Evolutionary conservation across 2,329 filamentous ascomycete genomes (phyloP).

Genomic region (Setomelanomma holmii): DNA sequence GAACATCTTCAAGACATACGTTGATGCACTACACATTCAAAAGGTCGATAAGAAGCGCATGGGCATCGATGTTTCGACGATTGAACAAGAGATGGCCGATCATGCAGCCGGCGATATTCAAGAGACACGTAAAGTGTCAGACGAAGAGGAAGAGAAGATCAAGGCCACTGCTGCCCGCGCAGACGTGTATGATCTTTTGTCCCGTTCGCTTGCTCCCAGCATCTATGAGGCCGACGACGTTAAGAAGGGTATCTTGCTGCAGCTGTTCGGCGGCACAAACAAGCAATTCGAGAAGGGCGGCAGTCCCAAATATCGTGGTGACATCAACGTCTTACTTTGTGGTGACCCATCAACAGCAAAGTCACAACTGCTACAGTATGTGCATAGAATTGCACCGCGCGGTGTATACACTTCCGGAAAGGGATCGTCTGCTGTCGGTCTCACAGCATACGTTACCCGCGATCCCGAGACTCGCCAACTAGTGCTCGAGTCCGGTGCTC

Average conservation of each 20-base stretch:
- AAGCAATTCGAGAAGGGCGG: constrained; percentile 97
- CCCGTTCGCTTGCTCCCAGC: constrained; percentile 89
- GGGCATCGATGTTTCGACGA: constrained; percentile 87
- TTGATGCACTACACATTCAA: constrained; percentile 93
- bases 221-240: constrained; percentile 99
- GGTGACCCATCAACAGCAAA: constrained; percentile 97
- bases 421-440: constrained; percentile 76
- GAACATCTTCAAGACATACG: constrained; percentile 96
- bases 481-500: constrained; percentile 75
- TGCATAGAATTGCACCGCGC: constrained; percentile 96
- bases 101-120: constrained; percentile 75
- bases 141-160: constrained; percentile 91
- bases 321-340: constrained; percentile 96
- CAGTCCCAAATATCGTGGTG: constrained; percentile 92
- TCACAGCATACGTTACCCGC: constrained; percentile 78
- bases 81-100: constrained; percentile 82
- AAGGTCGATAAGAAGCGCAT: constrained; percentile 96
- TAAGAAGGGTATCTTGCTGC: constrained; percentile 96
- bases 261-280: constrained; percentile 96
- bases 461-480: constrained; percentile 76
- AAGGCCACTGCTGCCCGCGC: constrained; percentile 76
- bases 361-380: constrained; percentile 91
- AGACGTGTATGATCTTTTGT: constrained; percentile 92
- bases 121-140: constrained; percentile 80
- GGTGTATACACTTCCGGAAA: constrained; percentile 80